Evolutionary conservation across 441 rosid species (phyloP).

Genomic region (Mallotus japonicus): DNA sequence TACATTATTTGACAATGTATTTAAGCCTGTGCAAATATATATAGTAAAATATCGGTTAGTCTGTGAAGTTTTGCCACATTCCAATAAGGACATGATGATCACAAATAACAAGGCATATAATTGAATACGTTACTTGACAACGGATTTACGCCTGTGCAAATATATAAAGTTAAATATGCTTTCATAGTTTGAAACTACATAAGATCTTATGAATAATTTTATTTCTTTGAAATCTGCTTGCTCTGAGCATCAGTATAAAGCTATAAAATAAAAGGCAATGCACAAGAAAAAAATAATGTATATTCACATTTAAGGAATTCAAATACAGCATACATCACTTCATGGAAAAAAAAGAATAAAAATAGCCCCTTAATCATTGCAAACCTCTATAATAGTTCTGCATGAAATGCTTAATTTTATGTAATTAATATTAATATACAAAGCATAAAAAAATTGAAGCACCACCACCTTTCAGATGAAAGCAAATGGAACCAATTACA

Average conservation of each 20-base stretch:
- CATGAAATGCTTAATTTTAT: background rate
- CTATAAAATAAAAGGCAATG: background rate
- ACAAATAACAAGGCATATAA: slow-evolving; percentile 7
- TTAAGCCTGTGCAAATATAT: too few species aligned
- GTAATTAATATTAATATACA: background rate
- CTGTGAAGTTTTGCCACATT: background rate
- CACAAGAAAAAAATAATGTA: background rate
- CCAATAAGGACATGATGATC: slow-evolving; percentile 1
- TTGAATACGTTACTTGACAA: too few species aligned
- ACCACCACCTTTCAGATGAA: background rate
- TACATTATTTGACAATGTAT: too few species aligned
- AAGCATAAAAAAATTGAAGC: background rate
- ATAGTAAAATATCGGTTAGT: background rate
- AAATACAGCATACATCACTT: background rate
- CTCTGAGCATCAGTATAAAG: background rate
- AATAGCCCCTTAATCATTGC: background rate
- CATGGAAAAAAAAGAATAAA: background rate
- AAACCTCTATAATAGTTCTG: background rate
- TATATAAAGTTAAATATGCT: background rate
- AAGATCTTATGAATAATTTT: background rate
- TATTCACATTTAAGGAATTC: background rate
- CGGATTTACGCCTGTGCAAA: background rate
- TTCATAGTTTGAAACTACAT: background rate
- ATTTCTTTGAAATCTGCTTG: background rate
- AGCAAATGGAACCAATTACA: background rate